Evolutionary conservation across 2,329 filamentous ascomycete species (phyloP).

Genomic region (Aspergillus amoenus): DNA sequence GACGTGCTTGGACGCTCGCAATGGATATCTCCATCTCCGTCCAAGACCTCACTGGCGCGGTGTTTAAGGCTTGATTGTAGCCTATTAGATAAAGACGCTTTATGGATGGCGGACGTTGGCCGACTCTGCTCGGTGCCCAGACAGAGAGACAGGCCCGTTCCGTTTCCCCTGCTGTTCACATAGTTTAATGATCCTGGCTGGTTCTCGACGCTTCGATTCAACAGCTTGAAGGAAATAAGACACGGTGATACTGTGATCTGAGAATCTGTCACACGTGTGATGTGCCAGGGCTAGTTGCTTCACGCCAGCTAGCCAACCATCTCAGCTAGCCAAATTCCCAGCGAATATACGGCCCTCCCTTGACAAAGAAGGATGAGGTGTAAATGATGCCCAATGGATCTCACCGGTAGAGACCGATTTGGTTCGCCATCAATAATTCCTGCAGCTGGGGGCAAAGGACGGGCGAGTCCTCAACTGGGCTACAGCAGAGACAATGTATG

Average conservation of each 20-base stretch:
- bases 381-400: neutral
- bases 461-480: constrained; percentile 1
- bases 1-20: neutral
- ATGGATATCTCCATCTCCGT: neutral
- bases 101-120: neutral
- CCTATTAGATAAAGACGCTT: neutral
- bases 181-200: constrained; percentile 3
- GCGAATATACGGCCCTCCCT: neutral
- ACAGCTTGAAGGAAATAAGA: neutral
- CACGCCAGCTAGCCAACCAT: too few species aligned
- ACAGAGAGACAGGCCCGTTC: neutral
- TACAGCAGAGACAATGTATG: constrained; percentile 1
- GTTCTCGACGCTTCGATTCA: neutral
- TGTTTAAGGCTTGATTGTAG: neutral
- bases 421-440: constrained; percentile 5
- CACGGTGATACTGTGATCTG: neutral
- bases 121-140: neutral
- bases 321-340: too few species aligned
- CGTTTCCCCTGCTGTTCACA: neutral
- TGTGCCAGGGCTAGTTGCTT: neutral
- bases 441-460: neutral
- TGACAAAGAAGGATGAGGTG: neutral
- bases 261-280: neutral
- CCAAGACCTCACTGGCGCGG: constrained; percentile 1
- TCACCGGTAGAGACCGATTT: neutral